These are phyloP conservation scores for Brassica juncea DNA, from an alignment of 345 rosid genomes.

Conservation along the genomic window DNA sequence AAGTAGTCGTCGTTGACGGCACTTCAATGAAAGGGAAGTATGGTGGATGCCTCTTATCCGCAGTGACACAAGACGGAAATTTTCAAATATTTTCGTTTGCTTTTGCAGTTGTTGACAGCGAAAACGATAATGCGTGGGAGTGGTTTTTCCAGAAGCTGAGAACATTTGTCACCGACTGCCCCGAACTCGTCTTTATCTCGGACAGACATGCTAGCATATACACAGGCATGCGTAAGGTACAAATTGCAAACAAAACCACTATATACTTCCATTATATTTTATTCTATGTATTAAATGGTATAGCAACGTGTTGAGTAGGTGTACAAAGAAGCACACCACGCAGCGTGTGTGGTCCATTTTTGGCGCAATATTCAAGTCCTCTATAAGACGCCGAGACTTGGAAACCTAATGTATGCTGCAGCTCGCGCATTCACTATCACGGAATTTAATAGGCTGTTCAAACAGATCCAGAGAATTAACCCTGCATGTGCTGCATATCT, in stretches of 20 bases:
- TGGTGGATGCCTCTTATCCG: background rate
- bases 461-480: background rate
- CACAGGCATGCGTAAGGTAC: background rate
- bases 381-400: background rate
- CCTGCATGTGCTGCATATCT: background rate
- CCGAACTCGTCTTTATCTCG: background rate
- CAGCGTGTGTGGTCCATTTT: background rate
- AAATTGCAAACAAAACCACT: too few species aligned
- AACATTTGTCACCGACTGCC: background rate
- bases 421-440: background rate
- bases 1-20: background rate
- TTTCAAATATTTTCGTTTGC: background rate
- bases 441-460: background rate
- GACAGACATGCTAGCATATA: background rate
- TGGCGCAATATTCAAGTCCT: too few species aligned
- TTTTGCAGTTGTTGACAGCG: background rate
- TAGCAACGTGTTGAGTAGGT: background rate
- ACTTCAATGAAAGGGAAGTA: background rate
- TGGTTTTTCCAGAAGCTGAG: background rate
- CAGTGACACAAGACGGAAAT: background rate
- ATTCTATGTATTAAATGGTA: background rate
- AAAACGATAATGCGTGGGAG: background rate
- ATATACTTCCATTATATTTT: too few species aligned
- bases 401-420: background rate
- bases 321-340: background rate